These are phyloP conservation scores for Candida ascalaphidarum DNA, from an alignment of 805 yeast species.

Conservation along the genomic window DNA sequence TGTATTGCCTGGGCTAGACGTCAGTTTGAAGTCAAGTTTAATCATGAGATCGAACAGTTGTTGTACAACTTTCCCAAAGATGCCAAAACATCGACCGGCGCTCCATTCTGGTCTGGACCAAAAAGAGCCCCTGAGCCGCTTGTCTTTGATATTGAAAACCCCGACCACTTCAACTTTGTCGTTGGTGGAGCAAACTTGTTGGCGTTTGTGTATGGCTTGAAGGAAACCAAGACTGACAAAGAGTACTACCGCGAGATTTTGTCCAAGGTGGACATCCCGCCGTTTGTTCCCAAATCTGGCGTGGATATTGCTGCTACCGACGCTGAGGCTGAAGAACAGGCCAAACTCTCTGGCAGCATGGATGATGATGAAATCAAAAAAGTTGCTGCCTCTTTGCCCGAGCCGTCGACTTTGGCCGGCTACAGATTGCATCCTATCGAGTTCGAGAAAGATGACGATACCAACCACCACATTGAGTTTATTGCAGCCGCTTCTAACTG, in stretches of 20 bases:
- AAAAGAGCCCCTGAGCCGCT: constrained; percentile 93
- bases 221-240: constrained; percentile 56
- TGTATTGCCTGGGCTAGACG: constrained; percentile 93
- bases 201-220: constrained; percentile 85
- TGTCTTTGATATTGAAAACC: constrained; percentile 62
- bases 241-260: constrained; percentile 50
- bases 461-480: constrained; percentile 94
- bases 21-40: constrained; percentile 79
- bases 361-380: constrained; percentile 60
- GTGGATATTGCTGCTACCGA: constrained; percentile 79
- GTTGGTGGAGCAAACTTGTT: constrained; percentile 86
- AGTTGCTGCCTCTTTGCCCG: constrained; percentile 75
- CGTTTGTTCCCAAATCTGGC: constrained; percentile 68
- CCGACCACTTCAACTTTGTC: constrained; percentile 74
- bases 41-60: constrained; percentile 81
- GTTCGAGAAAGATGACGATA: constrained; percentile 96
- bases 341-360: constrained; percentile 29
- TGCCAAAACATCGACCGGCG: constrained; percentile 83
- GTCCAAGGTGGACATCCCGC: constrained; percentile 30
- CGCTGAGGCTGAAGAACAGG: constrained; percentile 83
- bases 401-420: constrained; percentile 83
- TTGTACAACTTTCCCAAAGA: constrained; percentile 92
- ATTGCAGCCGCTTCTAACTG: constrained; percentile 93
- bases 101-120: constrained; percentile 96
- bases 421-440: constrained; percentile 84